phyloP scores from a whole-genome alignment of 768 basidiomycete genomes.

The Candolleomyces aberdarensis region DNA sequence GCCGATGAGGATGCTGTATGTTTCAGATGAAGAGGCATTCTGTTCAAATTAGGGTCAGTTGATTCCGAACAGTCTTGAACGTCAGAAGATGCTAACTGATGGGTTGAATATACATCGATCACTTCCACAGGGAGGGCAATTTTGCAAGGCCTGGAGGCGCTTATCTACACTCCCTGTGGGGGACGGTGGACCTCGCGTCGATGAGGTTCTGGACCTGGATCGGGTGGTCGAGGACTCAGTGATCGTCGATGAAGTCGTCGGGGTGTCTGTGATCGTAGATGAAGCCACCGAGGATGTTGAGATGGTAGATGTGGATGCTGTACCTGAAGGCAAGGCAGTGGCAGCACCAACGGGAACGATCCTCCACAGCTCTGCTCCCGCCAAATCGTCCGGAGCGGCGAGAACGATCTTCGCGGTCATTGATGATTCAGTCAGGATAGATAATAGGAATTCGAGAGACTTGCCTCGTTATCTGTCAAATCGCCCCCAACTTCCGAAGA shows the following conservation, averaged over 20 bases:
- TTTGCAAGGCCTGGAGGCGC: background rate
- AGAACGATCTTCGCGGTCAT: background rate
- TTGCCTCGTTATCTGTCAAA: background rate
- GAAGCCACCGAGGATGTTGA: too few relatives aligned
- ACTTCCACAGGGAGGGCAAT: background rate
- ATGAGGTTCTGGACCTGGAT: background rate
- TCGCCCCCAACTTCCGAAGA: background rate
- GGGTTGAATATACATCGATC: background rate
- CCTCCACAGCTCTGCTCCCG: background rate
- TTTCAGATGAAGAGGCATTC: background rate
- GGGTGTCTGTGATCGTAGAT: too few relatives aligned
- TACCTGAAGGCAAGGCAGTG: background rate
- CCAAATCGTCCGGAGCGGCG: background rate
- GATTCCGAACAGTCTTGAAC: too few relatives aligned
- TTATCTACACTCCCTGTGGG: background rate
- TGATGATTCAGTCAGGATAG: background rate
- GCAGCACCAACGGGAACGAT: background rate
- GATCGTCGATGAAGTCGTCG: background rate
- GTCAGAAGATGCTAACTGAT: background rate
- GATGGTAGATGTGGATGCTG: background rate
- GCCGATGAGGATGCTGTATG: background rate
- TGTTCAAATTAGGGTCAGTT: background rate
- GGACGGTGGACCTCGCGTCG: background rate
- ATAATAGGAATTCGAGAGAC: background rate
- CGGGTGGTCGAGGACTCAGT: background rate